These are phyloP conservation scores for Auricularia sp. DNA, from an alignment of 768 basidiomycete genomes.

Conservation along the genomic window DNA sequence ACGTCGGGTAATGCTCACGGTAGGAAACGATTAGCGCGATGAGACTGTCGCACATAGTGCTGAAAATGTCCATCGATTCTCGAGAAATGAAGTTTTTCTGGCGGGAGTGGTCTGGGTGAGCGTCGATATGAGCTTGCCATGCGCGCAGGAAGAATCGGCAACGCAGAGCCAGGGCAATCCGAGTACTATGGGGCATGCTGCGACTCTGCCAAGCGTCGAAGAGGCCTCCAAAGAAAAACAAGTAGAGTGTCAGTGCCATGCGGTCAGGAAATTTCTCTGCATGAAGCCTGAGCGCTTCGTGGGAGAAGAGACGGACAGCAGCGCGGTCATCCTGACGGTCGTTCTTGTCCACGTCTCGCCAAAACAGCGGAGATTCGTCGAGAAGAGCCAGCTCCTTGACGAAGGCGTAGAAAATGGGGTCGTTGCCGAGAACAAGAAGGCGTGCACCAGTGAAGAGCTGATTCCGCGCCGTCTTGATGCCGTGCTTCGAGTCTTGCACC, in stretches of 20 bases:
- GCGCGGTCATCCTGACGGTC: conserved; percentile 39
- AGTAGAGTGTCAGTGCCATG: conserved; percentile 23
- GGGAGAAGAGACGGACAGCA: conserved; percentile 30
- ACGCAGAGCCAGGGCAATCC: conserved; percentile 16
- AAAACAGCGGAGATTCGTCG: conserved; percentile 17
- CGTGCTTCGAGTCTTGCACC: conserved; percentile 30
- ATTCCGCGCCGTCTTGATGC: conserved; percentile 26
- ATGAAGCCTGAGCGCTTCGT: conserved; percentile 19
- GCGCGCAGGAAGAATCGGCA: conserved; percentile 16
- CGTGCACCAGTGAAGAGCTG: conserved; percentile 27
- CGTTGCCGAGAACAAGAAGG: conserved; percentile 17
- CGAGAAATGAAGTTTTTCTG: conserved; percentile 17
- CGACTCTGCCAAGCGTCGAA: conserved; percentile 23
- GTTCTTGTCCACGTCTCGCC: conserved; percentile 27
- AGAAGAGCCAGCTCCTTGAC: conserved; percentile 13
- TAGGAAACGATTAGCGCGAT: conserved; percentile 15
- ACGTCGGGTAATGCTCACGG: conserved; percentile 8
- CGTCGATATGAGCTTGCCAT: conserved; percentile 17
- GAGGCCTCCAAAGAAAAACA: conserved; percentile 28
- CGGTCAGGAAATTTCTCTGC: conserved; percentile 18
- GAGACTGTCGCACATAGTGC: conserved; percentile 15
- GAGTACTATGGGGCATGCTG: conserved; percentile 14
- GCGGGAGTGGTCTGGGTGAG: conserved; percentile 11
- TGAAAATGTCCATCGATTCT: conserved; percentile 16
- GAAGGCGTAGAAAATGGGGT: conserved; percentile 12